A percentile compares a stretch with the other conserved stretches of the same genome.
These are phyloP conservation scores for Aspergillus japonicus DNA, from an alignment of 2,329 filamentous ascomycete species.

Conservation along the genomic window DNA sequence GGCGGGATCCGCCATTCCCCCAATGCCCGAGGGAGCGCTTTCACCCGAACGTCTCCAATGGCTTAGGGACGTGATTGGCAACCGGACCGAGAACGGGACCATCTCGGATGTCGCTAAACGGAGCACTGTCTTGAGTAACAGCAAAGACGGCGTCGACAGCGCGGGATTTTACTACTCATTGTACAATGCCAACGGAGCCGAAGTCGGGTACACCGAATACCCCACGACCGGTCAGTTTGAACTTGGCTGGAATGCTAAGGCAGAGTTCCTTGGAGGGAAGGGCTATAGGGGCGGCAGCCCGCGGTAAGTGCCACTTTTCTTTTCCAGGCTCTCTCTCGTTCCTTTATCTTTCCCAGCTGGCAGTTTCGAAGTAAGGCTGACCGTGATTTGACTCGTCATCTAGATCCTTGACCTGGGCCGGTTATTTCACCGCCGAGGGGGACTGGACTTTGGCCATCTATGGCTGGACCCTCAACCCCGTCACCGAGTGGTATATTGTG, in stretches of 20 bases:
- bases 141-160: not conserved
- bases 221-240: conserved; percentile 2
- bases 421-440: conserved; percentile 1
- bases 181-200: conserved; percentile 5
- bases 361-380: not conserved
- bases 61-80: not conserved
- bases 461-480: conserved; percentile 3
- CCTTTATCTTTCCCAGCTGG: too few relatives aligned
- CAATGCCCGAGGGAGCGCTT: too few relatives aligned
- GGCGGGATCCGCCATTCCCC: not conserved
- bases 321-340: too few relatives aligned
- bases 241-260: not conserved
- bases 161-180: conserved; percentile 8
- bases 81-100: not conserved
- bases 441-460: conserved; percentile 8
- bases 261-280: not conserved
- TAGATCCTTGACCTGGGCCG: not conserved
- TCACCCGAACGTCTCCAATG: not conserved
- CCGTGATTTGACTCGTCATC: not conserved
- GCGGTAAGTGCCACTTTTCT: not conserved
- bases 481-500: conserved; percentile 7
- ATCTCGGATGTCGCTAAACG: not conserved
- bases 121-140: not conserved
- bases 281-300: conserved; percentile 3
- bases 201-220: conserved; percentile 3